Percentiles rank a stretch among this genome's conserved stretches.
Conservation (phyloP, 1,284 basidiomycete species). For the Hypsizygus ulmarius region DNA sequence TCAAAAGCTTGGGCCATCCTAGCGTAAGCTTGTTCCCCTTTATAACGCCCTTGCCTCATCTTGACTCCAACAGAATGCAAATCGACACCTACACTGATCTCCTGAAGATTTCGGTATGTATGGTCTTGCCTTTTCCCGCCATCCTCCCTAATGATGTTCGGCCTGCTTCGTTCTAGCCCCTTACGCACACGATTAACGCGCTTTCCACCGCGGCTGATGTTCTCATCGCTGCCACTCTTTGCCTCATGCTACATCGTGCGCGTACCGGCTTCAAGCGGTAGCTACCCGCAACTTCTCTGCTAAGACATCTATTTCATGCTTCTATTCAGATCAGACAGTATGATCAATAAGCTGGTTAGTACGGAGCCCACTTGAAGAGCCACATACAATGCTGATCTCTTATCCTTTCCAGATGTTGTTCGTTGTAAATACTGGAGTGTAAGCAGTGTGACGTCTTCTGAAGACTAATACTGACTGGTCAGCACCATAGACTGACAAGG, state of each 20-base stretch:
- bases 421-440: conserved; percentile 47
- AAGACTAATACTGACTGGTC: background rate
- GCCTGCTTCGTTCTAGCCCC: conserved; percentile 18
- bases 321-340: conserved; percentile 39
- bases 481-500: conserved; percentile 29
- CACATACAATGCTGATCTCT: background rate
- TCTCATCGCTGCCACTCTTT: conserved; percentile 41
- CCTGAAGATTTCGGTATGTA: conserved; percentile 17
- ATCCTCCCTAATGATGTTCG: background rate
- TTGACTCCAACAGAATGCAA: conserved; percentile 14
- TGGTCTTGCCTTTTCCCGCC: background rate
- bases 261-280: conserved; percentile 44
- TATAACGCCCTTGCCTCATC: background rate
- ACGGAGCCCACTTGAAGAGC: background rate
- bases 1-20: conserved; percentile 18
- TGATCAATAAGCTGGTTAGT: conserved; percentile 44
- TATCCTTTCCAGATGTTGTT: conserved; percentile 40
- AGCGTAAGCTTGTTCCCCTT: conserved; percentile 10
- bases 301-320: background rate
- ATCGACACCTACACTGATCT: conserved; percentile 19
- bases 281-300: background rate
- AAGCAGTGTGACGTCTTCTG: conserved; percentile 7
- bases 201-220: conserved; percentile 42
- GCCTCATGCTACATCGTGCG: conserved; percentile 38
- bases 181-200: conserved; percentile 46